Percentiles rank a stretch among this genome's conserved stretches.
phyloP scores from a whole-genome alignment of 2,329 filamentous ascomycete species.

The Hymenoscyphus infarciens region DNA sequence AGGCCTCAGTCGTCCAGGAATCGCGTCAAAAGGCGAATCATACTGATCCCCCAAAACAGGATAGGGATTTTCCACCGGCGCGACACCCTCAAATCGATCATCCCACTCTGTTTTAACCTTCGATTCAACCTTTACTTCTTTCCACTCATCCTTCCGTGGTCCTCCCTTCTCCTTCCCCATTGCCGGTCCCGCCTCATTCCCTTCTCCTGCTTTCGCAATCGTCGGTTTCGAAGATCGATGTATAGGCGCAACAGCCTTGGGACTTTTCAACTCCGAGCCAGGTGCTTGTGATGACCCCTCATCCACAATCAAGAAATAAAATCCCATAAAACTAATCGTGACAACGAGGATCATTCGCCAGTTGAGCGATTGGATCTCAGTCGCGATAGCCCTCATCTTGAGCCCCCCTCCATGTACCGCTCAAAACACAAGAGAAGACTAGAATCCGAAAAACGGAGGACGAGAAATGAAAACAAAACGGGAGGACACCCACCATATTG shows the following conservation, averaged over 20 bases:
- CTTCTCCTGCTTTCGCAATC: not conserved
- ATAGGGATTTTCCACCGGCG: conserved; percentile 10
- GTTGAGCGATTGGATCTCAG: conserved; percentile 14
- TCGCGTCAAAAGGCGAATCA: conserved; percentile 15
- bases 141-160: not conserved
- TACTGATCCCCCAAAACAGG: conserved; percentile 11
- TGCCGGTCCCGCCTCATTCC: not conserved
- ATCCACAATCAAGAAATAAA: conserved; percentile 12
- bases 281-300: not conserved
- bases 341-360: conserved; percentile 12
- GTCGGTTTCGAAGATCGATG: not conserved
- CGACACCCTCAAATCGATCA: conserved; percentile 1
- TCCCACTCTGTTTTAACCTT: conserved; percentile 1
- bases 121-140: not conserved
- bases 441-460: not conserved
- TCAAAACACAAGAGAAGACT: not conserved
- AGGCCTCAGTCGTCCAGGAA: conserved; percentile 10
- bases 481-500: not conserved
- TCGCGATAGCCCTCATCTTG: conserved; percentile 11
- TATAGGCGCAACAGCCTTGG: not conserved
- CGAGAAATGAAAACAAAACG: not conserved
- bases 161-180: not conserved
- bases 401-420: not conserved
- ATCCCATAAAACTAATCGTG: conserved; percentile 15
- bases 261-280: too few relatives aligned